Percentiles rank a stretch among this genome's conserved stretches.
Conservation (phyloP, 2,329 filamentous ascomycete species). For the Penicillium italicum region DNA sequence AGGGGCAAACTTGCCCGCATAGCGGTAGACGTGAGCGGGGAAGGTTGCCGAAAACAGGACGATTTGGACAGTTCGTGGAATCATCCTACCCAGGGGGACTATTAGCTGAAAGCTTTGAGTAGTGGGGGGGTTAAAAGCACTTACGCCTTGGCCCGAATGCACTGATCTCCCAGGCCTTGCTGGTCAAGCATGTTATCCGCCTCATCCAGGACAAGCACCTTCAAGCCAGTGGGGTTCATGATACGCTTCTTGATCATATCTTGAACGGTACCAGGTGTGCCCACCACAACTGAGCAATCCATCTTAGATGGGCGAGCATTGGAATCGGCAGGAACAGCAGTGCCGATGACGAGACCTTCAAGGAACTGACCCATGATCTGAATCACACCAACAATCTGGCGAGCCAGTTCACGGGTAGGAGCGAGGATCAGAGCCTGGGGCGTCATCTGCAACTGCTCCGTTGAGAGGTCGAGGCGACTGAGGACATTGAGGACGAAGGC, state of each 20-base stretch:
- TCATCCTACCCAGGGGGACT: slow-evolving; percentile 51
- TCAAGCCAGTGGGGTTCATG: slow-evolving; percentile 68
- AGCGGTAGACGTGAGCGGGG: slow-evolving; percentile 78
- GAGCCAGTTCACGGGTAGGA: slow-evolving; percentile 83
- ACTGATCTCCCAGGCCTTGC: slow-evolving; percentile 93
- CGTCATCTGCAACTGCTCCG: slow-evolving; percentile 51
- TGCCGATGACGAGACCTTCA: slow-evolving; percentile 68
- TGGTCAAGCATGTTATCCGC: slow-evolving; percentile 98
- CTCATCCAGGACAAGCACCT: slow-evolving; percentile 87
- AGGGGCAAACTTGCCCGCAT: slow-evolving; percentile 80
- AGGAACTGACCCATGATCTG: slow-evolving; percentile 81
- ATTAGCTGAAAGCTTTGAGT: slow-evolving; percentile 30
- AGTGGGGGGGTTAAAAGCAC: slow-evolving; percentile 30
- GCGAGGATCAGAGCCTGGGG: slow-evolving; percentile 88
- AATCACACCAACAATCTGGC: slow-evolving; percentile 87
- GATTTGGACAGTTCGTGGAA: slow-evolving; percentile 74
- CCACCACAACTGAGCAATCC: slow-evolving; percentile 76
- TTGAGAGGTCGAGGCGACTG: slow-evolving; percentile 72
- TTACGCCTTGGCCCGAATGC: slow-evolving; percentile 80
- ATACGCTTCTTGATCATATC: slow-evolving; percentile 76
- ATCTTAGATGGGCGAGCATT: slow-evolving; percentile 66
- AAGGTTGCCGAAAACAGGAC: slow-evolving; percentile 95
- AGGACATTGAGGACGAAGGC: slow-evolving; percentile 93
- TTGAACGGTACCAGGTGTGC: slow-evolving; percentile 88
- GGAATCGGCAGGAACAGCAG: slow-evolving; percentile 74